Percentiles rank a stretch among this genome's conserved stretches.
phyloP scores from a whole-genome alignment of 1,139 yeast genomes.

The Sugiyamaella japonica region DNA sequence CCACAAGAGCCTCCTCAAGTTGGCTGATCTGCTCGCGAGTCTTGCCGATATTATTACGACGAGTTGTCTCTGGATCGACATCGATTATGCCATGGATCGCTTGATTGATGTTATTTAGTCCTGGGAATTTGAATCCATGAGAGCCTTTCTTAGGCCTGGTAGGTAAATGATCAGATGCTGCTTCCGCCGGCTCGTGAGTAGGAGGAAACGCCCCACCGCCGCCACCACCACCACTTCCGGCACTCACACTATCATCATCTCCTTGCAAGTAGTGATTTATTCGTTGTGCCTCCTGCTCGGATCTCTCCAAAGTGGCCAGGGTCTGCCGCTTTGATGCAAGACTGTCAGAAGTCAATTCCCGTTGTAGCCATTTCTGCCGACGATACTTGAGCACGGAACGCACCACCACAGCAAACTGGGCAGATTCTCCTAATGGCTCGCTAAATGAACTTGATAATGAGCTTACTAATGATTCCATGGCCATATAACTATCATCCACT shows the following conservation, averaged over 20 bases:
- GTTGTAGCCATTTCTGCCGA: constrained; percentile 66
- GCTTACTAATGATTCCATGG: constrained; percentile 66
- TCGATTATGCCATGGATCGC: constrained; percentile 70
- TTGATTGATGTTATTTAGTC: constrained; percentile 54
- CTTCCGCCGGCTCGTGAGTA: constrained; percentile 11
- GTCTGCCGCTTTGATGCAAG: constrained; percentile 46
- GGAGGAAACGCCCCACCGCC: constrained; percentile 7
- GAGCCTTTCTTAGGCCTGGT: constrained; percentile 32
- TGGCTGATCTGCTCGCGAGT: constrained; percentile 54
- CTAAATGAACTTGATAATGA: constrained; percentile 70
- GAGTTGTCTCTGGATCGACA: constrained; percentile 65
- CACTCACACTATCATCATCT: constrained; percentile 6
- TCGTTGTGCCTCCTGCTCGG: constrained; percentile 46
- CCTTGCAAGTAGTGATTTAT: constrained; percentile 39
- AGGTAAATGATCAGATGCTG: neutral
- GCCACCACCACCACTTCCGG: neutral
- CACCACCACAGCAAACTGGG: constrained; percentile 69
- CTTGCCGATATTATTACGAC: constrained; percentile 56
- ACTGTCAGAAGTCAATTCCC: constrained; percentile 56
- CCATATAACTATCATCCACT: constrained; percentile 68
- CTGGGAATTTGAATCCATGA: constrained; percentile 47
- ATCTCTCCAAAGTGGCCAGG: constrained; percentile 42
- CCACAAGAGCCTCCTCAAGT: constrained; percentile 57
- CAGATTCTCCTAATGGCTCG: constrained; percentile 83
- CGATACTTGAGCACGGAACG: constrained; percentile 70